Base-by-base conservation (phyloP, 2,329 filamentous ascomycete species). In the Diaporthe sp. region DNA sequence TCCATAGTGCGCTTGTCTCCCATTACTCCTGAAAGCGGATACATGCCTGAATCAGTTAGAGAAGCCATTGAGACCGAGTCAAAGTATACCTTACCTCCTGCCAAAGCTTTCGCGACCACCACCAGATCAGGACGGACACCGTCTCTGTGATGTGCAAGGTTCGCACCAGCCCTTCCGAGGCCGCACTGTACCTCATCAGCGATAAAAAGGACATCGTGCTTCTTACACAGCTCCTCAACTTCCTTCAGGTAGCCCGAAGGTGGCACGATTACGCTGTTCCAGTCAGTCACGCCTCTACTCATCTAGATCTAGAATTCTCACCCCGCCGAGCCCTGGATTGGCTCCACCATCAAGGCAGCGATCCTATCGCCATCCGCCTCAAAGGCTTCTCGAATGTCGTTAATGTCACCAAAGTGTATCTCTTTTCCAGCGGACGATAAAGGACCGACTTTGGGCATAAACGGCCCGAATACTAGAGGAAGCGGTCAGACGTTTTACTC, bases 161-260 rank as follows among this genome's bases (percentile, higher is more conserved):
- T 61, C 40, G 35, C 42, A n/a, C 68, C 68, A 13, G 68, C 42
- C 30, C 68, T 57, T 22, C 94, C 94, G 68, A 96, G 91, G 81
- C 93, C 94, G 25, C 94, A 96, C 84, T 96, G 94, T 45, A 96
- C 94, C 84, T 96, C 94, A 80, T 96, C 94, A 72, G 95, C 94
- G 79, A 96, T 96, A 83, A 96, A 86, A 77, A 94, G 89, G 47
- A 94, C 89, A 75, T 91, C 87, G 84, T 93, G 89, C 81, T 91
- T 92, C 80, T 91, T 89, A 45, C 94, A 95, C 75, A 96, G 86
- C 47, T 90, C 90, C 69, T 94, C 91, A 42, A 96, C 90, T 60
- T 92, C 92, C 76, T 88, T 90, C 91, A 96, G 96, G 88, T 95
- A 96, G 54, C 89, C 87, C 15, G 94, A 91, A 0, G 93, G 68